Evolutionary conservation across 345 rosid species (phyloP), one percentile per base, ranked within the genome.

Genomic region (Abelmoschus esculentus): DNA sequence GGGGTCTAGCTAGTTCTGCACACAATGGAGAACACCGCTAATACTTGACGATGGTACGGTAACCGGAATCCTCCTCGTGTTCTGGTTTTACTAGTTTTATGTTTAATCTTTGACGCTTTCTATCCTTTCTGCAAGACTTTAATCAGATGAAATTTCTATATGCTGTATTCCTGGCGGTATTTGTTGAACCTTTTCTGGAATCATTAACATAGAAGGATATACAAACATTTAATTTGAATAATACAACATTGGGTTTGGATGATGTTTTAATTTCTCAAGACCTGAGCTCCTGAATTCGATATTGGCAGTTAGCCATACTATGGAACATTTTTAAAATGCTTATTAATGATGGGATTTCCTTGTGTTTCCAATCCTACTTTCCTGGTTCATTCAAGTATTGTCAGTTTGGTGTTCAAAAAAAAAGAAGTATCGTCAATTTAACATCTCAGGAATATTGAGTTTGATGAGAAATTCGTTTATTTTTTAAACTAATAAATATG

Each of bases 1-100:
- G 92, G 90, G 84, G 84, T 70, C 47, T 84, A 76, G 79, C 84
- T 1, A 77, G 75, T 61, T 75, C 74, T 61, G 67, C 80, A 61
- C 71, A 67, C 32, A 83, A 83, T n/a, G 82, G 82, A 67, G 82
- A 82, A 72, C 78, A 74, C 62, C 82, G 86, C 77, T 82, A 76
- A 85, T 70, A 4, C 53, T 50, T 65, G 40, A 38, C 34, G 80
- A 53, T 54, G 77, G 15, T 60, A 56, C 49, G 3, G 7, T 53
- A 38, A 60, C 11, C 15, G 56, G 67, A 70, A 61, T 28, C 70
- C 56, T 34, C 65, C 17, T 73, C 54, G 58, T 73, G 66, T 58
- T 44, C 59, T 52, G 62, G 49, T 70, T 67, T 63, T 19, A 73
- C 62, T 65, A 32, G 67, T 44, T 17, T 42, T 8, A 42, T 42